Evolutionary conservation across 2,329 filamentous ascomycete genomes (phyloP), one percentile per base, ranked within the genome.

Genomic region (Albophoma yamanashiensis): DNA sequence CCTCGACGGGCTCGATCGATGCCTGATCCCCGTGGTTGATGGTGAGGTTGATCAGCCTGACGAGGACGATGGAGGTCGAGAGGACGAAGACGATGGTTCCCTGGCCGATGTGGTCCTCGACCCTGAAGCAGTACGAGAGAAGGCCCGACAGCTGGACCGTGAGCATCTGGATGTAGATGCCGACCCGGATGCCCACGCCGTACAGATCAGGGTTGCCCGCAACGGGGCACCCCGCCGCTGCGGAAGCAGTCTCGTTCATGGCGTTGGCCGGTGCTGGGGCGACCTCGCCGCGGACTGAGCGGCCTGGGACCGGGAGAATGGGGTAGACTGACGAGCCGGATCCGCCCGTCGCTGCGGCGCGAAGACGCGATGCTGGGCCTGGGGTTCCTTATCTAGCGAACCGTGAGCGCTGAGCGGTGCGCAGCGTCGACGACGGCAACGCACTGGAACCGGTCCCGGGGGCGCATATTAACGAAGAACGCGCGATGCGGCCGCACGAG

Each of bases 81-180:
- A 67, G 60, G 45, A 67, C 60, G 56, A 68, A 65, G 61, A 67
- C 59, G 57, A 67, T 64, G 59, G 64, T 65, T 25, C 61, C 62
- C 56, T 68, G 64, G 43, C 62, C 62, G 40, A 67, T 61, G 52
- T 58, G 34, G 50, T 68, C 66, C 27, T 67, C 65, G 36, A 63
- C 61, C 15, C 53, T 52, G n/a, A 66, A 61, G n/a, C 57, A 52
- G 27, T 58, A 53, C 60, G 59, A 62, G 31, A 66, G 58, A 11
- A 67, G 58, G 39, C 61, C 62, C 11, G 66, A 67, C n/a, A 68
- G 43, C 56, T 66, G 64, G 40, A 66, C 64, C 7, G 66, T 63
- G 34, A 67, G n/a, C 64, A 66, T 68, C 58, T 69, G 66, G 42
- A 69, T 61, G 59, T 69, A 69, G 56, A 69, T 65, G 57, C 67